Conservation (phyloP, 768 basidiomycete species). For the Multifurca ochricompacta region DNA sequence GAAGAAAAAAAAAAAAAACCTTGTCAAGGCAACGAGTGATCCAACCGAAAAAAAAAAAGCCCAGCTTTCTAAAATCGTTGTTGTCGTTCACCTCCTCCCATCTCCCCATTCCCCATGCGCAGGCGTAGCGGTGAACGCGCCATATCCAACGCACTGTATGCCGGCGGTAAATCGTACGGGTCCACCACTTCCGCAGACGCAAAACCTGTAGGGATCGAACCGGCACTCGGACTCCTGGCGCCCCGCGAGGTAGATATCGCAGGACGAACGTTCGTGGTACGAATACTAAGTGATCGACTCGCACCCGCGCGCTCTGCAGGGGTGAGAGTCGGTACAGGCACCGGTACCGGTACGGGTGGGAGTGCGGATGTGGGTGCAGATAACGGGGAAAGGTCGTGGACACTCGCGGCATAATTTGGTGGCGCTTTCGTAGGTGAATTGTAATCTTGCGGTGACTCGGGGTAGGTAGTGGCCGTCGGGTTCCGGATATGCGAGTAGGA, state of each 20-base stretch:
- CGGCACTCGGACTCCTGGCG: not conserved
- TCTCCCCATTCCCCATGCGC: not conserved
- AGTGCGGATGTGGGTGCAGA: not conserved
- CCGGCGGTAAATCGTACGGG: slow-evolving; percentile 13
- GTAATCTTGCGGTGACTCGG: not conserved
- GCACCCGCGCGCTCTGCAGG: not conserved
- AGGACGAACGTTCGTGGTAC: not conserved
- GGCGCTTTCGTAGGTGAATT: not conserved
- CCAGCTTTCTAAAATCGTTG: not conserved
- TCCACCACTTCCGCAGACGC: not conserved
- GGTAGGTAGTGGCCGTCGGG: not conserved
- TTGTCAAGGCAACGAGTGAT: not conserved
- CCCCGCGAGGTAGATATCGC: not conserved
- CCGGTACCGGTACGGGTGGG: no score
- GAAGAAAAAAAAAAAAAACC: not conserved
- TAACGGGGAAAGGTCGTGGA: not conserved
- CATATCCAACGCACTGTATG: slow-evolving; percentile 16
- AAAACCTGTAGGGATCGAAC: not conserved
- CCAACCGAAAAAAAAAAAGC: not conserved
- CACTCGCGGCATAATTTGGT: slow-evolving; percentile 8
- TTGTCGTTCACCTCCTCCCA: not conserved
- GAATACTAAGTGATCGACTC: not conserved
- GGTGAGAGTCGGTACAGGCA: not conserved
- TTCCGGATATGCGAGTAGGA: not conserved
- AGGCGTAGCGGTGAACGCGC: not conserved